Base-by-base conservation (phyloP, 2,329 filamentous ascomycete species). In the Trichoderma hamatum region DNA sequence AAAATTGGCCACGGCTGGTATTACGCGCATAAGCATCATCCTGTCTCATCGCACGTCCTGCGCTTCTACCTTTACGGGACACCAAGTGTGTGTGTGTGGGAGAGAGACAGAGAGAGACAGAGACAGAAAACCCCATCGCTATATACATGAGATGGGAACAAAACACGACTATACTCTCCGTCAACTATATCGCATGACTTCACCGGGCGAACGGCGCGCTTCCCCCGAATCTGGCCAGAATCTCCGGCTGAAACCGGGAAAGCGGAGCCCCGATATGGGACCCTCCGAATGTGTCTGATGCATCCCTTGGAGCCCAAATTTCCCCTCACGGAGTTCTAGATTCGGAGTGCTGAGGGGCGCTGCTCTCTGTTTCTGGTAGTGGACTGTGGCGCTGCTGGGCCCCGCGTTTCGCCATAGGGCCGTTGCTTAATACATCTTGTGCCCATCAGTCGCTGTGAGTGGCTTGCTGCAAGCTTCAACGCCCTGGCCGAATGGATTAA, bases 241-340 rank as follows among this genome's bases (percentile, higher is more conserved):
- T 39, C 21, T 54, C 61, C 49, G 51, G 11, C 39, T 54, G 61
- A 26, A n/a, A 30, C 61, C 61, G 24, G 49, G 36, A 55, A 55
- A 64, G 49, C 49, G 61, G 61, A 64, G 61, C 61, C 54, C 61
- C 61, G 61, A 39, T 43, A 55, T 55, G 32, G 32, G 39, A 19
- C 43, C 49, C 10, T 54, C 49, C 49, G 46, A n/a, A 49, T 39
- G 4, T 54, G 46, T 28, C 46, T 49, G 46, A 49, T 43, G 19
- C 46, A 6, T 54, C 36, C 46, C 30, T 36, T 49, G 46, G 21
- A n/a, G 5, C 46, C n/a, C 46, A 11, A 24, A 4, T 21, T 54
- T 39, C 61, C 46, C 61, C 46, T 54, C 46, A 51, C 60, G 14
- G 60, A 26, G 9, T 63, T 36, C 46, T 24, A 62, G 59, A 49